Base-by-base conservation (phyloP, 2,329 filamentous ascomycete species). In the Talaromyces sp. region DNA sequence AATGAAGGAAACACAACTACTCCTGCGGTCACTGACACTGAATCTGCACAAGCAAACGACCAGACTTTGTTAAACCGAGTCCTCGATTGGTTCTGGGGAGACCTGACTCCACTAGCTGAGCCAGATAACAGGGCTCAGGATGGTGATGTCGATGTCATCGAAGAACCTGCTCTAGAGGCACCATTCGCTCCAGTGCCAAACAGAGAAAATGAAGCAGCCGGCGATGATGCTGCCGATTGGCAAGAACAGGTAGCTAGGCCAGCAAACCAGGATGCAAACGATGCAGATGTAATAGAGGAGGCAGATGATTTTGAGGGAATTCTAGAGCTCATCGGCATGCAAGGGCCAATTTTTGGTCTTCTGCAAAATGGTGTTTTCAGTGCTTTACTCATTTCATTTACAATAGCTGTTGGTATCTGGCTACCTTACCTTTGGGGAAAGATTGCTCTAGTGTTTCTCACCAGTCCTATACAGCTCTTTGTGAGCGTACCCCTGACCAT, bases 351-450 rank as follows among this genome's bases (percentile, higher is more conserved):
- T 3, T 88, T 89, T 14, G 92, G 91, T 2, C 83, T 99, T 6
- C 86, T 97, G 66, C 94, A 99, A 70, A 99, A 99, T 66, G 92
- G 90, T 59, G 87, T 97, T 17, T 99, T 99, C 74, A 96, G 93
- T 71, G 88, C 90, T 8, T 88, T 97, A 52, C 82, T 99, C 29
- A 91, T 99, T 14, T 89, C 90, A 0, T 85, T 93, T 56, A 96
- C 92, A 14, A 86, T 99, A 48, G 88, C 91, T 57, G 79, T 89
- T 61, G 93, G 92, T 56, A 86, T 97, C 51, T 96, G 94, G 78
- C 77, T 96, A 56, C 94, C 94, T 0, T 99, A 97, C 75, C 88
- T 97, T 59, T 87, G 92, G 70, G 94, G 94, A 14, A 92, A 96
- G 65, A 80, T 96, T 27, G 86, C 90, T 4, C 81, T 97, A 50